phyloP scores from a whole-genome alignment of 2,329 filamentous ascomycete species.

The Cercospora sesami region DNA sequence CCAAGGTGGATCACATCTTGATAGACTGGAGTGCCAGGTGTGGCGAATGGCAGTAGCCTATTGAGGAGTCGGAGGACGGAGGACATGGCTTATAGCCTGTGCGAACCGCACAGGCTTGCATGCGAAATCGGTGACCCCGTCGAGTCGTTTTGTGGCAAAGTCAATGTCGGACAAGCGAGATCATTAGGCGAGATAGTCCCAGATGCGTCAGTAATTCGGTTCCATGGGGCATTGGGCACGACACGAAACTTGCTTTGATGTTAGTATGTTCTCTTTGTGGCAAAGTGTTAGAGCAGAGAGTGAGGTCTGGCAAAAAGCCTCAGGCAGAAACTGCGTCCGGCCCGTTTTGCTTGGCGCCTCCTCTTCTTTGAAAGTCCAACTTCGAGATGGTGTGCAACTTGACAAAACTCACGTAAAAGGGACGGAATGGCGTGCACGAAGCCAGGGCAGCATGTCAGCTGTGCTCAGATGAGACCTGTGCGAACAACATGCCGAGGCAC shows the following conservation, averaged over 20 bases:
- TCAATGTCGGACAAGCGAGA: neutral
- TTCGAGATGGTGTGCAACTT: neutral
- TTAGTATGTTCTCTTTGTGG: neutral
- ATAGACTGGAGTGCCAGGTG: conserved; percentile 47
- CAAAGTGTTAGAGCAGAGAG: neutral
- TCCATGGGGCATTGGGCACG: neutral
- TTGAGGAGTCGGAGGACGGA: conserved; percentile 40
- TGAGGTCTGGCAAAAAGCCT: neutral
- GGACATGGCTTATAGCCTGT: conserved; percentile 26
- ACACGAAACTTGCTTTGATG: neutral
- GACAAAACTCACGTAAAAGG: neutral
- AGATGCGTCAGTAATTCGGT: neutral
- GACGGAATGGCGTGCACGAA: neutral
- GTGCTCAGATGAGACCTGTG: neutral
- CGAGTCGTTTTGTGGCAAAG: neutral
- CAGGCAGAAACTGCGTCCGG: neutral
- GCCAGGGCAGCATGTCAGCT: neutral
- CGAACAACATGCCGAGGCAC: neutral
- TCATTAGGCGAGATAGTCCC: neutral
- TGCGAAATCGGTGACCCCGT: neutral
- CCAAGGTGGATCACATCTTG: conserved; percentile 51
- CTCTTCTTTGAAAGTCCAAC: neutral
- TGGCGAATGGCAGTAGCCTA: conserved; percentile 51
- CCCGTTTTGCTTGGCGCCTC: neutral
- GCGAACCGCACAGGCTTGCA: neutral